Evolutionary conservation across 2,329 filamentous ascomycete species (phyloP).

Genomic region (Botrytis deweyae): DNA sequence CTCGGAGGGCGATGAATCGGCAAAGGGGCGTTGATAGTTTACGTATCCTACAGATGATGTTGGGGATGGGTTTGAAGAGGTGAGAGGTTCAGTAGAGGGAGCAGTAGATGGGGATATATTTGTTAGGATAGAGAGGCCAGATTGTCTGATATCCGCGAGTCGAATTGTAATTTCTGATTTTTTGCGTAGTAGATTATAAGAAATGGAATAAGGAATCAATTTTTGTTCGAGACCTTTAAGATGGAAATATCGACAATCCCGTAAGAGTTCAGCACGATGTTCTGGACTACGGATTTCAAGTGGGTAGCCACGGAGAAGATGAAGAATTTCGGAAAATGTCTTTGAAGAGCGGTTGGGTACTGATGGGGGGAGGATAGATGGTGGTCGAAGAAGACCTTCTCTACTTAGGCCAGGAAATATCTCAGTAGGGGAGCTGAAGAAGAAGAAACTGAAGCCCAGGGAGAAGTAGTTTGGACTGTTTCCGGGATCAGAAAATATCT

Average conservation of each 20-base stretch:
- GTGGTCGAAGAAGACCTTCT: constrained; percentile 76
- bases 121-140: constrained; percentile 66
- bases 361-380: constrained; percentile 77
- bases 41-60: constrained; percentile 54
- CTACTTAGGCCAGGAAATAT: constrained; percentile 84
- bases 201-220: constrained; percentile 73
- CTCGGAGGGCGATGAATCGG: constrained; percentile 72
- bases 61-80: constrained; percentile 23
- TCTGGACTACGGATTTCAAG: constrained; percentile 71
- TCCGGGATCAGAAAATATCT: constrained; percentile 79
- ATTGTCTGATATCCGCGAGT: constrained; percentile 85
- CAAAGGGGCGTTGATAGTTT: constrained; percentile 79
- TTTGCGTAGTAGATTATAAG: constrained; percentile 68
- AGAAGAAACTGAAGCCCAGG: constrained; percentile 83
- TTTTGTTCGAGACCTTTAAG: constrained; percentile 88
- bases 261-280: constrained; percentile 74
- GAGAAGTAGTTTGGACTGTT: constrained; percentile 97
- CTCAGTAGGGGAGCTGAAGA: constrained; percentile 77
- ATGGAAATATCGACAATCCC: constrained; percentile 90
- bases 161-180: constrained; percentile 75
- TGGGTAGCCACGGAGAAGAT: constrained; percentile 80
- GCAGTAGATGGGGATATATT: constrained; percentile 43
- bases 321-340: constrained; percentile 78
- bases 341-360: constrained; percentile 82
- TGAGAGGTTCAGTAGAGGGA: constrained; percentile 31